These are phyloP conservation scores for Saturnispora besseyi DNA, from an alignment of 805 yeast genomes.

Conservation along the genomic window DNA sequence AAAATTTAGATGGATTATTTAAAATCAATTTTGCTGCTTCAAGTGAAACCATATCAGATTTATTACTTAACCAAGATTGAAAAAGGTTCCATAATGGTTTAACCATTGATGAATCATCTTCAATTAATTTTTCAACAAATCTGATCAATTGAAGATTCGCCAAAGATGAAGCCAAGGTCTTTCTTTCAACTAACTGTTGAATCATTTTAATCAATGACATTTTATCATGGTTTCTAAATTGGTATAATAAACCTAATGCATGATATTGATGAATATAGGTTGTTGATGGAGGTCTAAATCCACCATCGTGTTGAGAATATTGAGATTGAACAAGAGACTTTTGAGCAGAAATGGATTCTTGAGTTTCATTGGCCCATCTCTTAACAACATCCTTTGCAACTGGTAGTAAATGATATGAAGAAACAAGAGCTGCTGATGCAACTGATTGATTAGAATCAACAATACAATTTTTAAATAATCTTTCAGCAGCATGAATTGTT, in stretches of 20 bases:
- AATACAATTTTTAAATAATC: slow-evolving; percentile 84
- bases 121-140: slow-evolving; percentile 61
- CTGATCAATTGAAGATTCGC: slow-evolving; percentile 83
- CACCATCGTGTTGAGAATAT: slow-evolving; percentile 45
- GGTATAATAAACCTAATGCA: slow-evolving; percentile 84
- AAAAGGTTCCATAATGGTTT: slow-evolving; percentile 56
- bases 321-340: slow-evolving; percentile 44
- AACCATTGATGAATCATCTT: slow-evolving; percentile 60
- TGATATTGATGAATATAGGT: slow-evolving; percentile 89
- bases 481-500: slow-evolving; percentile 88
- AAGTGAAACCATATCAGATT: slow-evolving; percentile 80
- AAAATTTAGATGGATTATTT: slow-evolving; percentile 39
- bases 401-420: slow-evolving; percentile 84
- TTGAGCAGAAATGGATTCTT: slow-evolving; percentile 71
- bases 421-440: slow-evolving; percentile 88
- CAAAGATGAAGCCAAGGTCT: slow-evolving; percentile 63
- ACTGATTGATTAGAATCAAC: slow-evolving; percentile 84
- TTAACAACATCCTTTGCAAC: slow-evolving; percentile 86
- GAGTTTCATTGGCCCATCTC: slow-evolving; percentile 90
- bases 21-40: slow-evolving; percentile 81
- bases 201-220: slow-evolving; percentile 90
- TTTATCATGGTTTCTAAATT: slow-evolving; percentile 80
- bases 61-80: slow-evolving; percentile 63
- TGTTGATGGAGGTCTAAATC: slow-evolving; percentile 50
- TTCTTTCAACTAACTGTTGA: slow-evolving; percentile 57